Evolutionary conservation across 2,329 filamentous ascomycete genomes (phyloP), one percentile per base, ranked within the genome.

Genomic region (Microthyrium microscopicum): DNA sequence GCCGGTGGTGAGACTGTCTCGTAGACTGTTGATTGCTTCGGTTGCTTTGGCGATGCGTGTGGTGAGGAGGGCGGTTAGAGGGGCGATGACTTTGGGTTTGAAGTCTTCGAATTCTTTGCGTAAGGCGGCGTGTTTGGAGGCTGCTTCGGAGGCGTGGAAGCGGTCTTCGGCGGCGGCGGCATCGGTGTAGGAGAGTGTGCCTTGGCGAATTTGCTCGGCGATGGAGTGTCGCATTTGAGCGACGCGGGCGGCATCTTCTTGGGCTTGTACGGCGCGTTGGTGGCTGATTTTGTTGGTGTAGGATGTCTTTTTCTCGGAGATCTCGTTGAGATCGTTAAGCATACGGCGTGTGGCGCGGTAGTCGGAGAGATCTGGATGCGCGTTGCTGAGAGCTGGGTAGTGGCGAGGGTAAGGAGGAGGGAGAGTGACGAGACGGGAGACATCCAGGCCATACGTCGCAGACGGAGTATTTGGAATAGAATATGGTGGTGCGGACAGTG

Each of bases 311-410:
- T 75, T 76, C 1, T 62, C 64, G 37, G 76, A 68, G 4, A 87
- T 59, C 46, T 89, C 80, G 12, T 67, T 64, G 31, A 93, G 58
- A 44, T 89, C 75, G 33, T 75, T 78, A 26, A 93, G 58, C 2
- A 67, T 64, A 11, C 84, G 72, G 15, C 94, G 78, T 0, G 73
- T 68, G 3, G 66, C 73, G 31, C 89, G 74, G 29, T 81, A 85
- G 2, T 73, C 66, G 0, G 77, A 68, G n/a, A 98, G 66, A 42
- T 91, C 78, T 0, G 89, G 89, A 48, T 98, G 89, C 44, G 73
- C 91, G 48, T 95, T 98, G 52, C 92, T 94, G 12, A 95, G 81
- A 1, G 89, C 89, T 6, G 89, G 89, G 46, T 95, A 79, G 48
- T 95, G 87, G 5, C 87, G 76, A 2, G 89, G 89, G 51, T 92